phyloP scores from a whole-genome alignment of 345 rosid species.

The Trapa incisa region DNA sequence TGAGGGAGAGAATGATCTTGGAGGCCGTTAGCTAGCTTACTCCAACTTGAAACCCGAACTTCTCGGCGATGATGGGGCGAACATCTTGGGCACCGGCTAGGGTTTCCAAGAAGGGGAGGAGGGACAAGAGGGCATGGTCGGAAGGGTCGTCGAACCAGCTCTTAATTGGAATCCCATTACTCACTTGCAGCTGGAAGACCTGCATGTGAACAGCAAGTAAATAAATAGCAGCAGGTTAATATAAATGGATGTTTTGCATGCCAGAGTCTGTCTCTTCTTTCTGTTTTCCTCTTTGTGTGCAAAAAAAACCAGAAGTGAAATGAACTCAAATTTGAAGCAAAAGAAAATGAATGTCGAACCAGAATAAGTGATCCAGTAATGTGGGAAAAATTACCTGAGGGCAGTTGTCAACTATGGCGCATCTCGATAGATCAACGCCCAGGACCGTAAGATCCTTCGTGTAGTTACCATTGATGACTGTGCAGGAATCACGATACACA shows the following conservation, averaged over 20 bases:
- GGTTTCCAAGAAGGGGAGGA: conserved; percentile 88
- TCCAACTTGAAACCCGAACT: conserved; percentile 55
- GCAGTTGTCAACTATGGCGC: conserved; percentile 16
- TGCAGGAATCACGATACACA: conserved; percentile 16
- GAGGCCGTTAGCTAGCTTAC: neutral
- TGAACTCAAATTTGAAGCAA: neutral
- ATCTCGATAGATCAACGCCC: conserved; percentile 14
- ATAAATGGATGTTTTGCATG: no score
- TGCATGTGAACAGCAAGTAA: conserved; percentile 19
- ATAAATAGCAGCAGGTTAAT: neutral
- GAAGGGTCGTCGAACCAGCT: conserved; percentile 91
- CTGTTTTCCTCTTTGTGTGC: neutral
- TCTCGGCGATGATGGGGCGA: conserved; percentile 81
- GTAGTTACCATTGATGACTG: conserved; percentile 14
- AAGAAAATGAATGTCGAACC: neutral
- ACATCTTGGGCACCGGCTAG: conserved; percentile 79
- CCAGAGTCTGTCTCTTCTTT: neutral
- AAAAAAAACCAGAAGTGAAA: neutral
- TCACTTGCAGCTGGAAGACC: conserved; percentile 89
- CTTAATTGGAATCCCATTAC: conserved; percentile 92
- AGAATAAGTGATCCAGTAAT: conserved; percentile 1
- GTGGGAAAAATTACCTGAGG: conserved; percentile 12
- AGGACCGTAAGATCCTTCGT: conserved; percentile 16
- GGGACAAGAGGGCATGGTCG: conserved; percentile 62
- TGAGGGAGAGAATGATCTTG: neutral